Base-by-base conservation (phyloP, 169 alveolate species). In the Eimeria necatrix region DNA sequence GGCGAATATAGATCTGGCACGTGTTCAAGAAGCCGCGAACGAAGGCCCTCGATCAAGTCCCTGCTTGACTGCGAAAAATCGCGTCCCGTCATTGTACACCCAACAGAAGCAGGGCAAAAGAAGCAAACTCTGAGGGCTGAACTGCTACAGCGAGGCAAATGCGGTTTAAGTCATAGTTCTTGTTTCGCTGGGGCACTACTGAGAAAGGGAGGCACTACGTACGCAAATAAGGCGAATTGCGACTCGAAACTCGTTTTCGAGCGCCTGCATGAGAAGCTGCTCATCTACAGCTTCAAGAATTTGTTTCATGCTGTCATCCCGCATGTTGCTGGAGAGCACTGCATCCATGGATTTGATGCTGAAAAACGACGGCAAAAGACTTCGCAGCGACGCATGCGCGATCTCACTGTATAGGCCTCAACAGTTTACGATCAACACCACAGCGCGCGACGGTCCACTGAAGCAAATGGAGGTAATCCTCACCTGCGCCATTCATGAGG, bases 221-320 rank as follows among this genome's bases (percentile, higher is more conserved):
- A 86, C 83, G 26, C 60, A 73, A 14, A 86, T n/a, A 18, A 86
- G 93, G 4, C 93, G 81, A 7, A 61, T 64, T 1, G 70, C 64
- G 7, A 61, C 93, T 24, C 93, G 80, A 5, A 64, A 41, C 51
- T 86, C 93, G 49, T 53, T 51, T 49, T 26, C 41, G 24, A 86
- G 93, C 7, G 93, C 93, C 0, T 46, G 52, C 49, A 14, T 48
- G 59, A 86, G 48, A 46, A 60, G n/a, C 5, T 68, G 93, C 14
- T 86, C 93, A 7, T 86, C 93, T 6, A 86, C 51, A 7, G 93
- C 93, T 48, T 86, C 93, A n/a, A 41, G 51, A 4, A 86, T 24
- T 20, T 86, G 93, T 32, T 48, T 46, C 20, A 60, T 48, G 64
- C 56, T 53, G 51, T 86, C 93, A 7, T 60, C 84, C 0, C 20